A percentile compares a stretch with the other conserved stretches of the same genome.
Evolutionary conservation across 768 basidiomycete genomes (phyloP).

Genomic region (Aureoboletus auriporus): DNA sequence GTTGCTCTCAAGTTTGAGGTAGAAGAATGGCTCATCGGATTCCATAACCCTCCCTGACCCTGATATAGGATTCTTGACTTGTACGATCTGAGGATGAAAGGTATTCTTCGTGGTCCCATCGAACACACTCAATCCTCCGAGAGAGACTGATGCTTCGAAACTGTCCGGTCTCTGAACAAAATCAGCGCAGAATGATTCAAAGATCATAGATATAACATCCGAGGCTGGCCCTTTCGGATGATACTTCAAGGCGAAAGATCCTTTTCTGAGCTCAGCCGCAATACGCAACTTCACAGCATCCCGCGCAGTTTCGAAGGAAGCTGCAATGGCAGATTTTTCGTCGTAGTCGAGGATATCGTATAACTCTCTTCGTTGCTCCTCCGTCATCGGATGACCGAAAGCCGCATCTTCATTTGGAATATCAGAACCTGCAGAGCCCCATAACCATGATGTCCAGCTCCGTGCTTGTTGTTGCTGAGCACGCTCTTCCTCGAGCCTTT

Average conservation of each 20-base stretch:
- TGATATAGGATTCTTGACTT: constrained; percentile 51
- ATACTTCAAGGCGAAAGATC: constrained; percentile 78
- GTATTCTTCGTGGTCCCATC: constrained; percentile 85
- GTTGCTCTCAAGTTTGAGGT: constrained; percentile 85
- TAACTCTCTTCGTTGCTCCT: constrained; percentile 84
- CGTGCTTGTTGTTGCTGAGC: constrained; percentile 50
- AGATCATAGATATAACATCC: constrained; percentile 84
- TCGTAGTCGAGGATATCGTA: constrained; percentile 92
- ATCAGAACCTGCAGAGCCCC: constrained; percentile 55
- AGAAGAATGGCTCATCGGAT: constrained; percentile 70
- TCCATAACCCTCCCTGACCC: constrained; percentile 27
- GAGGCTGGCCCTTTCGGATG: constrained; percentile 60
- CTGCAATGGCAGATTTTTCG: constrained; percentile 71
- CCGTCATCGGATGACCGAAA: constrained; percentile 73
- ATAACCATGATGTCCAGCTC: constrained; percentile 75
- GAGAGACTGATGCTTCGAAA: constrained; percentile 78
- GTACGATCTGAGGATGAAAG: constrained; percentile 87
- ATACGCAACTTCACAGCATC: constrained; percentile 80
- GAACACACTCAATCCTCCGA: constrained; percentile 83
- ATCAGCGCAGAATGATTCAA: constrained; percentile 82
- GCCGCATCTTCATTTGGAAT: constrained; percentile 46
- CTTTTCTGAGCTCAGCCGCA: constrained; percentile 75
- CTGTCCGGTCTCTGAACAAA: constrained; percentile 83
- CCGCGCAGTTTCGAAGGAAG: constrained; percentile 65
- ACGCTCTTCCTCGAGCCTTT: constrained; percentile 66